Conservation (phyloP, 2,329 filamentous ascomycete species). For the Fusarium neocosmosporiellum region DNA sequence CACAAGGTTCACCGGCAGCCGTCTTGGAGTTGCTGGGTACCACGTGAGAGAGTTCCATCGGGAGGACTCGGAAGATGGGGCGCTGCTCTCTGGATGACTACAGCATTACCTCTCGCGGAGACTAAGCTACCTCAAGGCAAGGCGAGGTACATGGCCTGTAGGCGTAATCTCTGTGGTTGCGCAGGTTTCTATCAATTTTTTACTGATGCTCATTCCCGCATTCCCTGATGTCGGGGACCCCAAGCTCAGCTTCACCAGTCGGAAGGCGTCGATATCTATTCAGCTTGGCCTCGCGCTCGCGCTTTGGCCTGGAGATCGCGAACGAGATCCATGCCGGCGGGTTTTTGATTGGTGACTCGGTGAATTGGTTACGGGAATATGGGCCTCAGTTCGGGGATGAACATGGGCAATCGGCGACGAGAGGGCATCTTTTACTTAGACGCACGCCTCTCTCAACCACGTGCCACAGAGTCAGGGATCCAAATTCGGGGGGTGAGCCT, state of each 20-base stretch:
- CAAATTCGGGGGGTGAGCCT: not conserved
- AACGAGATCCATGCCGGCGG: constrained; percentile 1
- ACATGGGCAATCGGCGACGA: constrained; percentile 5
- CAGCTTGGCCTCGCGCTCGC: constrained; percentile 6
- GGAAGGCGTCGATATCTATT: constrained; percentile 22
- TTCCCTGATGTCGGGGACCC: constrained; percentile 1
- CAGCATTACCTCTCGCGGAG: not conserved
- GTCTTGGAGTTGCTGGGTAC: constrained; percentile 25
- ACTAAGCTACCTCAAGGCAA: not conserved
- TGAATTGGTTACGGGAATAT: not conserved
- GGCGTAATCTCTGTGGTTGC: not conserved
- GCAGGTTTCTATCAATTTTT: not conserved
- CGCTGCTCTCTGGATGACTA: not conserved
- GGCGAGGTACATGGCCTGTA: not conserved
- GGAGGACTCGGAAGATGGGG: constrained; percentile 36
- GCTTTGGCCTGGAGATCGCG: not conserved
- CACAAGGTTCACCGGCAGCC: constrained; percentile 8
- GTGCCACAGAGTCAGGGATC: not conserved
- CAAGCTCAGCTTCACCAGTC: constrained; percentile 4
- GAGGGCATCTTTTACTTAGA: constrained; percentile 10
- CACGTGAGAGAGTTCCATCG: constrained; percentile 38
- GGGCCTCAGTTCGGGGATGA: constrained; percentile 5
- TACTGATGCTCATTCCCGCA: not conserved
- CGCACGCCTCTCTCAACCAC: constrained; percentile 3
- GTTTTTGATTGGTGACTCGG: not conserved